A percentile compares a stretch with the other conserved stretches of the same genome.
Conservation (phyloP, 2,329 filamentous ascomycete species). For the Xylariaceae sp. region DNA sequence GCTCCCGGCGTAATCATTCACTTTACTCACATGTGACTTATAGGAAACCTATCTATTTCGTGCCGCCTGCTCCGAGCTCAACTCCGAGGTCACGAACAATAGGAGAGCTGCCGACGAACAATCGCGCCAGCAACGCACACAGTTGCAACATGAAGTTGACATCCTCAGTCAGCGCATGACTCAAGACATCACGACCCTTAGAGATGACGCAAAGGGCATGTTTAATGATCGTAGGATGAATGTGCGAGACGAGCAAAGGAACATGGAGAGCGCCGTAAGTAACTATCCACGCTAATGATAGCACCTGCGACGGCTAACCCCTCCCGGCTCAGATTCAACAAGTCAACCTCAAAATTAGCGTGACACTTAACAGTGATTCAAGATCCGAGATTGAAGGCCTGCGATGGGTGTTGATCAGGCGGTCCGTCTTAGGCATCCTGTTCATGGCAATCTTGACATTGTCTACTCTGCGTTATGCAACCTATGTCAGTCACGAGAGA, state of each 20-base stretch:
- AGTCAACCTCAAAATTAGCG: conserved; percentile 95
- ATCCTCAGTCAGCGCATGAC: conserved; percentile 84
- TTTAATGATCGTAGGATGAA: conserved; percentile 97
- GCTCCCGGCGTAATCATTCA: conserved; percentile 10
- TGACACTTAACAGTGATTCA: conserved; percentile 85
- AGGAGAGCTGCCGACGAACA: conserved; percentile 79
- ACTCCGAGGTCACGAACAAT: conserved; percentile 83
- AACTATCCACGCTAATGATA: conserved; percentile 1
- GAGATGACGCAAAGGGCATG: conserved; percentile 92
- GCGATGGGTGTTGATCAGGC: conserved; percentile 79
- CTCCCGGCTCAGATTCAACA: conserved; percentile 73
- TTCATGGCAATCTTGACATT: conserved; percentile 70
- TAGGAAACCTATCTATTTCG: conserved; percentile 90
- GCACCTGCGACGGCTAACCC: conserved; percentile 4
- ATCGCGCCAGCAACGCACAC: conserved; percentile 81
- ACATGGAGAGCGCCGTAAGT: conserved; percentile 78
- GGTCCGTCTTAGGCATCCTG: conserved; percentile 68
- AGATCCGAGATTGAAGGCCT: conserved; percentile 92
- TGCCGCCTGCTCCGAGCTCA: conserved; percentile 90
- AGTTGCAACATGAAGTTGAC: conserved; percentile 94
- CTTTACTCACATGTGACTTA: conserved; percentile 2
- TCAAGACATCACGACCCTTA: conserved; percentile 81
- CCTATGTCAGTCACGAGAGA: conserved; percentile 59
- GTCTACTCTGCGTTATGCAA: conserved; percentile 65
- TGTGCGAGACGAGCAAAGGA: conserved; percentile 85